A percentile compares a stretch with the other conserved stretches of the same genome.
Conservation (phyloP, 1,284 basidiomycete species). For the Malassezia cuniculi region DNA sequence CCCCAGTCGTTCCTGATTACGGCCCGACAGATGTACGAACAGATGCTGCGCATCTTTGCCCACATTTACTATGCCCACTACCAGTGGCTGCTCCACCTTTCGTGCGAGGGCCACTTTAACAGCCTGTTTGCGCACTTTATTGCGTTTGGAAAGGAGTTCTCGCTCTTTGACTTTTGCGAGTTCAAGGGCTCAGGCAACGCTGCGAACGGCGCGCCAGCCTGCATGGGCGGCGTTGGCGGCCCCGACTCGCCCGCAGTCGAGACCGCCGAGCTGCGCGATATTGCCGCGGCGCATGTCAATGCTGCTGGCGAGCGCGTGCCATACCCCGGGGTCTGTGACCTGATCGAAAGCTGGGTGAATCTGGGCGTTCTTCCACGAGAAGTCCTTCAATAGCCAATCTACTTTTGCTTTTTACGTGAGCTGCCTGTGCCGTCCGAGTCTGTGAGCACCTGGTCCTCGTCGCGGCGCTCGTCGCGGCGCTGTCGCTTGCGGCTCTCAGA, state of each 20-base stretch:
- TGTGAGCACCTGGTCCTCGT: not conserved
- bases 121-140: slow-evolving; percentile 83
- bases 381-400: slow-evolving; percentile 12
- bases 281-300: not conserved
- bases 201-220: slow-evolving; percentile 9
- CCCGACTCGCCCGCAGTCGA: slow-evolving; percentile 7
- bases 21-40: slow-evolving; percentile 90
- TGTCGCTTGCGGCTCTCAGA: not conserved
- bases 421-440: not conserved
- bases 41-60: slow-evolving; percentile 89
- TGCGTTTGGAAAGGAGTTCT: slow-evolving; percentile 69
- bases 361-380: slow-evolving; percentile 56
- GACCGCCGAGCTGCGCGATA: slow-evolving; percentile 1
- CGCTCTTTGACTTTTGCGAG: slow-evolving; percentile 60
- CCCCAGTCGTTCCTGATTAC: slow-evolving; percentile 76
- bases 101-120: slow-evolving; percentile 91
- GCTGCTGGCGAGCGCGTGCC: slow-evolving; percentile 8
- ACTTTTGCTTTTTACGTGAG: not conserved
- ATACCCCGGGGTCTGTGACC: slow-evolving; percentile 58
- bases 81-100: slow-evolving; percentile 74
- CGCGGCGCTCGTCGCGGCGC: not conserved
- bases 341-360: slow-evolving; percentile 82
- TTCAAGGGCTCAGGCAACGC: slow-evolving; percentile 52
- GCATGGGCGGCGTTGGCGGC: slow-evolving; percentile 12
- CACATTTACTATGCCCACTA: slow-evolving; percentile 97